Conservation (phyloP, 139 green algal species). For the Trebouxia sp. region DNA sequence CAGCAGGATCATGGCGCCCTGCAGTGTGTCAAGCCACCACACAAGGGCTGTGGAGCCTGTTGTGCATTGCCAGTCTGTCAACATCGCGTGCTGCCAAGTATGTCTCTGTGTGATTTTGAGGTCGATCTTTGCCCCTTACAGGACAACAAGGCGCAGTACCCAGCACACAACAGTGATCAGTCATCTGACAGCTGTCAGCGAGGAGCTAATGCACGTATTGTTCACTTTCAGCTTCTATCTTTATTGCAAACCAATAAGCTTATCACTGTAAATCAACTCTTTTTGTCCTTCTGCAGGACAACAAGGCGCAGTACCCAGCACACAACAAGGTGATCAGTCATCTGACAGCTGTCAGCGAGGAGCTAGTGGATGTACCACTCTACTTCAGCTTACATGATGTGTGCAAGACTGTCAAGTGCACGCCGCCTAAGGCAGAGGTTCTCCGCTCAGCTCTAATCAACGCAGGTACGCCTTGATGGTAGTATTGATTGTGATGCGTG, state of each 20-base stretch:
- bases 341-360: slow-evolving; percentile 75
- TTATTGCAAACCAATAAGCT: slow-evolving; percentile 75
- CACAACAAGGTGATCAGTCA: slow-evolving; percentile 75
- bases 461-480: slow-evolving; percentile 43
- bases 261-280: too few relatives aligned
- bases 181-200: slow-evolving; percentile 71
- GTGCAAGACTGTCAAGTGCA: slow-evolving; percentile 74
- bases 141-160: slow-evolving; percentile 25
- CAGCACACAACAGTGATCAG: slow-evolving; percentile 63
- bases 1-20: too few relatives aligned
- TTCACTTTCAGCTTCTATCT: slow-evolving; percentile 83
- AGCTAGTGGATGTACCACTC: slow-evolving; percentile 84
- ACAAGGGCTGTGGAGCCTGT: too few relatives aligned
- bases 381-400: slow-evolving; percentile 85
- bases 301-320: slow-evolving; percentile 35
- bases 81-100: too few relatives aligned
- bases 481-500: too few relatives aligned
- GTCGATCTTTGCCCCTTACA: too few relatives aligned
- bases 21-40: too few relatives aligned
- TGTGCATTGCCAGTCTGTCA: too few relatives aligned
- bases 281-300: slow-evolving; percentile 28
- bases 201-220: slow-evolving; percentile 84
- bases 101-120: too few relatives aligned
- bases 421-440: slow-evolving; percentile 60
- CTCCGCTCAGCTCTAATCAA: slow-evolving; percentile 92